Percentiles rank a stretch among this genome's conserved stretches.
Conservation (phyloP, 768 basidiomycete genomes). For the Trametes meyenii region DNA sequence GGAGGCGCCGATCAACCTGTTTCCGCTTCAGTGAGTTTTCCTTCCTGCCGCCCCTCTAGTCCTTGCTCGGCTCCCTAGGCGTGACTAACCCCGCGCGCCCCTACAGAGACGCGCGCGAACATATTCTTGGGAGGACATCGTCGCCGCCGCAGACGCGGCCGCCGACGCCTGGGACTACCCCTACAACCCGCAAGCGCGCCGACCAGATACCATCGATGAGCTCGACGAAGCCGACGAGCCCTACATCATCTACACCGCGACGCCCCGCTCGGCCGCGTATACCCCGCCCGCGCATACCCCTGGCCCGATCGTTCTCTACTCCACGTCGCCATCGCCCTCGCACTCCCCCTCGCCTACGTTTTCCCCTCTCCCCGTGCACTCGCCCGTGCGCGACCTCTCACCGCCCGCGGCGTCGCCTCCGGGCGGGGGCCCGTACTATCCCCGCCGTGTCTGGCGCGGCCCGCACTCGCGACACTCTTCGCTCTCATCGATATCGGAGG, state of each 20-base stretch:
- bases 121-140: constrained; percentile 27
- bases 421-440: neutral
- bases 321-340: constrained; percentile 13
- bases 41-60: neutral
- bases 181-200: neutral
- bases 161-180: constrained; percentile 20
- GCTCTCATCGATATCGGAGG: constrained; percentile 30
- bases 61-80: neutral
- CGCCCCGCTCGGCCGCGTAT: constrained; percentile 20
- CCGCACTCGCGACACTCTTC: constrained; percentile 30
- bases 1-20: constrained; percentile 19
- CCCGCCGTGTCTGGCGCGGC: constrained; percentile 11
- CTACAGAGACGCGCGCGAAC: constrained; percentile 22
- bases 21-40: constrained; percentile 7
- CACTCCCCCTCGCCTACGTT: constrained; percentile 13
- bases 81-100: neutral
- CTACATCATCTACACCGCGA: constrained; percentile 29
- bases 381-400: constrained; percentile 15
- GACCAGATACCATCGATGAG: constrained; percentile 25
- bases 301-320: constrained; percentile 16
- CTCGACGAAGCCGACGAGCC: constrained; percentile 24
- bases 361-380: constrained; percentile 1
- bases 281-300: neutral
- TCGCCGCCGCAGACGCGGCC: constrained; percentile 26
- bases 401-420: neutral